Evolutionary conservation across 148 eudicot species (phyloP).

Genomic region (Camellia granthamiana): DNA sequence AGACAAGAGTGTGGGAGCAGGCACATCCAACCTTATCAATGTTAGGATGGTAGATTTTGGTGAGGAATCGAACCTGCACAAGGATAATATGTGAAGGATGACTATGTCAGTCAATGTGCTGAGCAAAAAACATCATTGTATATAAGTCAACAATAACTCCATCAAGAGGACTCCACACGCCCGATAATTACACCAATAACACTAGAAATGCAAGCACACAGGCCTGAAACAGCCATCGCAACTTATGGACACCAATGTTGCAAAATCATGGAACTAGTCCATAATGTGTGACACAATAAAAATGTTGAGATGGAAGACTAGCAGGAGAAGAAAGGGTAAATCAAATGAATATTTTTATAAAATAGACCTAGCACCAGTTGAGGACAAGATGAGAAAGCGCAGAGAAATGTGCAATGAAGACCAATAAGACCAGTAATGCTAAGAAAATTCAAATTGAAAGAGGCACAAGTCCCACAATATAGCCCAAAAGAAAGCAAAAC

Average conservation of each 20-base stretch:
- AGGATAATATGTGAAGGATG: constrained; percentile 18
- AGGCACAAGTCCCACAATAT: neutral
- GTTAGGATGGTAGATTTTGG: constrained; percentile 97
- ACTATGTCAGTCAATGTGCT: neutral
- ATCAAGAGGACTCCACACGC: too few species aligned
- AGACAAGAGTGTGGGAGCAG: neutral
- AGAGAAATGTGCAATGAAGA: neutral
- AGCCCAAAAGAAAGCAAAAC: neutral
- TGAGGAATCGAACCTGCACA: constrained; percentile 93
- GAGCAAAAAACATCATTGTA: neutral
- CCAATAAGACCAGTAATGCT: neutral
- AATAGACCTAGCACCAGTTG: neutral
- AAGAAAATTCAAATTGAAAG: neutral
- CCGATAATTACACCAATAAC: neutral
- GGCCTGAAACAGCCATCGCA: neutral
- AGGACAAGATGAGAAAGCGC: neutral
- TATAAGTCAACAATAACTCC: neutral
- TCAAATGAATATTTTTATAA: neutral
- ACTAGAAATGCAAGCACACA: neutral
- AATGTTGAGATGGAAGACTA: neutral
- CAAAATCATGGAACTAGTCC: neutral
- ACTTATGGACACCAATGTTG: neutral
- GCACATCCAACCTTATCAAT: constrained; percentile 76
- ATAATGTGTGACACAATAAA: neutral
- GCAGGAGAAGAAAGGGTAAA: neutral